phyloP scores from a whole-genome alignment of 441 rosid species.

The Theobroma grandiflorum region DNA sequence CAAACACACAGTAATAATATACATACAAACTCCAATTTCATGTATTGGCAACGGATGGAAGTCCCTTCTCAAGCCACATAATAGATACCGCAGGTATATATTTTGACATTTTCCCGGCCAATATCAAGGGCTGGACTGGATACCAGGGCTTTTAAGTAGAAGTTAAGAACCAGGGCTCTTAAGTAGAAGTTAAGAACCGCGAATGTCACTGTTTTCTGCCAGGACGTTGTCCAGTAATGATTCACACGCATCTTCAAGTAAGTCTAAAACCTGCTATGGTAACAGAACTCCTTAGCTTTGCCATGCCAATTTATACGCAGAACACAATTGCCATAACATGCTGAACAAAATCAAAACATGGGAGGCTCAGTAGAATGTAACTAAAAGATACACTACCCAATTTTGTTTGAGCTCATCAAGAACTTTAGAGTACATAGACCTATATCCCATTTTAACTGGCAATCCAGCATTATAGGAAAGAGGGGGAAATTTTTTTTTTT shows the following conservation, averaged over 20 bases:
- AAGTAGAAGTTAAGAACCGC: constrained; percentile 23
- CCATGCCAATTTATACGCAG: not conserved
- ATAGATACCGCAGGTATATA: not conserved
- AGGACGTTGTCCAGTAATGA: constrained; percentile 79
- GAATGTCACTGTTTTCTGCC: constrained; percentile 42
- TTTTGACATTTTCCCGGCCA: not conserved
- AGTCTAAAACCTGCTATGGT: constrained; percentile 69
- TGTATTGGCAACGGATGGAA: not conserved
- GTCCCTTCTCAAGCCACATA: not conserved
- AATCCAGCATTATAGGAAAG: not conserved
- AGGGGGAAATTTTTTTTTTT: not conserved
- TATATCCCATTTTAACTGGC: not conserved
- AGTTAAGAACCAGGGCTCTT: constrained; percentile 19
- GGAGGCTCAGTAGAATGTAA: not conserved
- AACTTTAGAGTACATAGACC: not conserved
- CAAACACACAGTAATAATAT: not conserved
- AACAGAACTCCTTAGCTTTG: not conserved
- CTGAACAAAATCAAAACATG: not conserved
- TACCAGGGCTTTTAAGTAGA: constrained; percentile 12
- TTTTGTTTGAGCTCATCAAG: not conserved
- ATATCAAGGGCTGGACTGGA: not conserved
- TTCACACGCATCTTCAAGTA: constrained; percentile 93
- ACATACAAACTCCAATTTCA: constrained; percentile 1
- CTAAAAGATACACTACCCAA: not conserved
- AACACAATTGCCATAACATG: not conserved